phyloP scores from a whole-genome alignment of 495 filamentous ascomycete genomes.

The Lasiosphaeria ovina region DNA sequence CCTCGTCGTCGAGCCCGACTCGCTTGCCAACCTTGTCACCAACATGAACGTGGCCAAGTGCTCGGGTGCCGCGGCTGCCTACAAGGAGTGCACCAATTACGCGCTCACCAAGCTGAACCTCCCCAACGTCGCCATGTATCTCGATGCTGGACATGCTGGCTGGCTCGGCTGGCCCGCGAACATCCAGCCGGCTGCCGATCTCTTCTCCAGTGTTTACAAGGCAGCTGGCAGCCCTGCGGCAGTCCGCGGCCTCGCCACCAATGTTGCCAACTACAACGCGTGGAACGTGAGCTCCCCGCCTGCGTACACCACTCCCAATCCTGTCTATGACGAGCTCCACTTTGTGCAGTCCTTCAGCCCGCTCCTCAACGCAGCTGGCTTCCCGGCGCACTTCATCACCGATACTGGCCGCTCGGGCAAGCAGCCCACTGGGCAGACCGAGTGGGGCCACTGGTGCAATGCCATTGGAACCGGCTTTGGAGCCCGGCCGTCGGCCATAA shows the following conservation, averaged over 20 bases:
- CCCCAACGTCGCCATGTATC: constrained; percentile 77
- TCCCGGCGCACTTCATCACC: constrained; percentile 69
- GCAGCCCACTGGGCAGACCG: constrained; percentile 62
- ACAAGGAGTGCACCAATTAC: constrained; percentile 67
- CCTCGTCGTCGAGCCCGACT: constrained; percentile 71
- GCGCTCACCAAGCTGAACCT: constrained; percentile 68
- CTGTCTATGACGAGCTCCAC: constrained; percentile 65
- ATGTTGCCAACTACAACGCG: constrained; percentile 77
- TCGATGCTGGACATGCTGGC: constrained; percentile 77
- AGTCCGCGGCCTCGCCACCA: constrained; percentile 73
- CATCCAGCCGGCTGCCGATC: constrained; percentile 64
- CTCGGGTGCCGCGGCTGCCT: constrained; percentile 57
- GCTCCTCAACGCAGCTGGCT: constrained; percentile 58
- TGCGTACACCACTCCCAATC: constrained; percentile 45
- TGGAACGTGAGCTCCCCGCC: constrained; percentile 43
- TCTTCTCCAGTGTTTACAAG: constrained; percentile 66
- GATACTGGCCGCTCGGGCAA: constrained; percentile 68
- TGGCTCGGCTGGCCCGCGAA: constrained; percentile 85
- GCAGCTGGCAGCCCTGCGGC: constrained; percentile 60
- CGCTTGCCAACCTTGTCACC: constrained; percentile 77
- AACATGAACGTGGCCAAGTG: constrained; percentile 67
- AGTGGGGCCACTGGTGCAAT: constrained; percentile 86
- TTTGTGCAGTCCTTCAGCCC: constrained; percentile 68
- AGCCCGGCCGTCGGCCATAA: constrained; percentile 62
- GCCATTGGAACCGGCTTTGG: constrained; percentile 72